A percentile compares a stretch with the other conserved stretches of the same genome.
Conservation (phyloP, 768 basidiomycete genomes). For the Xerocomellus dryophilus region DNA sequence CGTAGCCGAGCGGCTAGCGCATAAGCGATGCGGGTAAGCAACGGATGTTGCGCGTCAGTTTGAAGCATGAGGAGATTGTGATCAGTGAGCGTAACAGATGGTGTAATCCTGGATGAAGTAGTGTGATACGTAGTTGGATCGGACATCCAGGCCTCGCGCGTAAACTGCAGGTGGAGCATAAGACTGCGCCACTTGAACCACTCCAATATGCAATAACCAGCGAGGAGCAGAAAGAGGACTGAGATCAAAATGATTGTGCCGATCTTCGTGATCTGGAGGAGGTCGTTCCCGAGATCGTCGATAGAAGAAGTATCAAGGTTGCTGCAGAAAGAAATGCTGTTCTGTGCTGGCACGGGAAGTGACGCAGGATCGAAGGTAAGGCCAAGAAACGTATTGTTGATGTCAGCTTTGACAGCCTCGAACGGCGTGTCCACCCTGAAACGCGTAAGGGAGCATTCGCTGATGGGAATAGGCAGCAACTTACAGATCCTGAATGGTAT, state of each 20-base stretch:
- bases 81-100: conserved; percentile 60
- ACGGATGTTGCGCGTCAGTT: conserved; percentile 65
- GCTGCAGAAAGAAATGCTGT: conserved; percentile 69
- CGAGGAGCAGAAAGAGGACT: conserved; percentile 69
- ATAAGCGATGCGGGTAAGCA: conserved; percentile 65
- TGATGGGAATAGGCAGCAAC: conserved; percentile 26
- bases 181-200: conserved; percentile 87
- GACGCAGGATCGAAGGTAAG: conserved; percentile 67
- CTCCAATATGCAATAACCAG: conserved; percentile 70
- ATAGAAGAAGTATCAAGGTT: conserved; percentile 80
- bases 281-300: conserved; percentile 76
- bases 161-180: conserved; percentile 60
- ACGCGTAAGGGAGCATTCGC: background rate
- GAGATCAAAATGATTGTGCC: conserved; percentile 71
- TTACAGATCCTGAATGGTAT: conserved; percentile 64
- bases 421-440: conserved; percentile 80
- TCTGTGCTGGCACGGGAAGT: conserved; percentile 74
- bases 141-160: conserved; percentile 71
- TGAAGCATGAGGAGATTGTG: conserved; percentile 79
- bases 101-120: conserved; percentile 30
- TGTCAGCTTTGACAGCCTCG: conserved; percentile 80
- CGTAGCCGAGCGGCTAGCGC: conserved; percentile 47
- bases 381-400: conserved; percentile 80
- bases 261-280: conserved; percentile 79
- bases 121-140: conserved; percentile 62